Percentiles rank a stretch among this genome's conserved stretches.
Evolutionary conservation across 2,329 filamentous ascomycete species (phyloP).

Genomic region (Fusarium camptoceras): DNA sequence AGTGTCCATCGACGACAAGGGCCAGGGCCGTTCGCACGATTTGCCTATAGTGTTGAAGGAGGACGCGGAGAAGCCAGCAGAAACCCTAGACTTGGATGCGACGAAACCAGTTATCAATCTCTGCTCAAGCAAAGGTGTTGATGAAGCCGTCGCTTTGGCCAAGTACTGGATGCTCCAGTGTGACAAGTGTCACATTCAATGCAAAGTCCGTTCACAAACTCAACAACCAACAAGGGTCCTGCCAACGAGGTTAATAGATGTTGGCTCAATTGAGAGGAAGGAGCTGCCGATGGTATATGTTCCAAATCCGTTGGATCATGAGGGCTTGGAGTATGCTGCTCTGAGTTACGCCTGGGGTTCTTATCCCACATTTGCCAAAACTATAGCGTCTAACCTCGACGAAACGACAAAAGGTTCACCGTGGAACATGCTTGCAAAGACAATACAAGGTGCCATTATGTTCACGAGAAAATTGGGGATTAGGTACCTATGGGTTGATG

Average conservation of each 20-base stretch:
- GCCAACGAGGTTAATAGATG: slow-evolving; percentile 2
- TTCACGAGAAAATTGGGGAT: not conserved
- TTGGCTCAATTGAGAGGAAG: not conserved
- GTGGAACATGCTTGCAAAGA: not conserved
- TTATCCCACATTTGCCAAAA: not conserved
- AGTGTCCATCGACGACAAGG: not conserved
- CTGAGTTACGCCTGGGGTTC: slow-evolving; percentile 17
- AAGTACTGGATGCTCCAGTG: not conserved
- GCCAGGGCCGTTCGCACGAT: not conserved
- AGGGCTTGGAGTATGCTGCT: not conserved
- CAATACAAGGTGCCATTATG: not conserved
- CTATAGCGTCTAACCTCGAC: not conserved
- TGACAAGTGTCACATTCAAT: not conserved
- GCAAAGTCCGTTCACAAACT: not conserved
- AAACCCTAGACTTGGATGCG: too few relatives aligned
- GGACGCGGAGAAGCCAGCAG: not conserved
- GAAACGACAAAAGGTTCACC: not conserved
- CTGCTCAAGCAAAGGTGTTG: not conserved
- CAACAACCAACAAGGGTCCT: not conserved
- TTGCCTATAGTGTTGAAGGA: not conserved
- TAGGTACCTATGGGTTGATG: slow-evolving; percentile 6
- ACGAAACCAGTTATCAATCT: not conserved
- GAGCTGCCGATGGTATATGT: not conserved
- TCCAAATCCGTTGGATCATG: not conserved
- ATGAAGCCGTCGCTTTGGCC: not conserved